These are phyloP conservation scores for Trichoderma harzianum DNA, from an alignment of 2,329 filamentous ascomycete genomes.

Conservation along the genomic window DNA sequence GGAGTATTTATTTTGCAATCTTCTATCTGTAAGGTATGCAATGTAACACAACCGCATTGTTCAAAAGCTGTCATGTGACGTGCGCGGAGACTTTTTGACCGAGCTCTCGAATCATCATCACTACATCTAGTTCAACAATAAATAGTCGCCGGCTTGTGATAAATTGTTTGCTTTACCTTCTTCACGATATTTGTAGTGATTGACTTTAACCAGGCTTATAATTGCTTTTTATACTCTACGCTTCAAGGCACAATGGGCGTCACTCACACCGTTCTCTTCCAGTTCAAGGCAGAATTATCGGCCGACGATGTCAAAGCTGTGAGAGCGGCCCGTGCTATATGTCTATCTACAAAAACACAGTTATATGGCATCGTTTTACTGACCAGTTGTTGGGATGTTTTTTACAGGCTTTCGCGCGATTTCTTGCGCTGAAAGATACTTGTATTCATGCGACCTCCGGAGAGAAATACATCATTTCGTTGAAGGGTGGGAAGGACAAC, in stretches of 20 bases:
- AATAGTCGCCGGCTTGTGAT: neutral
- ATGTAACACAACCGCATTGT: neutral
- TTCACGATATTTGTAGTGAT: neutral
- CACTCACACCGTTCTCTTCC: neutral
- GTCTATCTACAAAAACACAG: neutral
- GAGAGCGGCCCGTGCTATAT: neutral
- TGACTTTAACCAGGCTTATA: neutral
- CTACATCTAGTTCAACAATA: neutral
- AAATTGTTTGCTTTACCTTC: neutral
- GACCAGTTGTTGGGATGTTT: neutral
- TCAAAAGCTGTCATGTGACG: neutral
- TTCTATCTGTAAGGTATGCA: neutral
- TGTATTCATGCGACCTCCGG: slow-evolving; percentile 61
- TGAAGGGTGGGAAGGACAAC: slow-evolving; percentile 59
- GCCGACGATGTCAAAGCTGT: neutral
- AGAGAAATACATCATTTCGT: slow-evolving; percentile 56
- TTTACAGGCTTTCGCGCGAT: slow-evolving; percentile 30
- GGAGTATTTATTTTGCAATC: neutral
- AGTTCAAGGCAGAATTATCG: neutral
- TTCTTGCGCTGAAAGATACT: slow-evolving; percentile 51
- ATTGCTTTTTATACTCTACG: neutral
- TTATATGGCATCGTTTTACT: neutral
- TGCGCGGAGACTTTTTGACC: neutral
- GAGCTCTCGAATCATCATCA: no score
- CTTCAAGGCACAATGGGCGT: neutral